Evolutionary conservation across 352 stramenopile genomes (phyloP).

Genomic region (Globisporangium spiculum): DNA sequence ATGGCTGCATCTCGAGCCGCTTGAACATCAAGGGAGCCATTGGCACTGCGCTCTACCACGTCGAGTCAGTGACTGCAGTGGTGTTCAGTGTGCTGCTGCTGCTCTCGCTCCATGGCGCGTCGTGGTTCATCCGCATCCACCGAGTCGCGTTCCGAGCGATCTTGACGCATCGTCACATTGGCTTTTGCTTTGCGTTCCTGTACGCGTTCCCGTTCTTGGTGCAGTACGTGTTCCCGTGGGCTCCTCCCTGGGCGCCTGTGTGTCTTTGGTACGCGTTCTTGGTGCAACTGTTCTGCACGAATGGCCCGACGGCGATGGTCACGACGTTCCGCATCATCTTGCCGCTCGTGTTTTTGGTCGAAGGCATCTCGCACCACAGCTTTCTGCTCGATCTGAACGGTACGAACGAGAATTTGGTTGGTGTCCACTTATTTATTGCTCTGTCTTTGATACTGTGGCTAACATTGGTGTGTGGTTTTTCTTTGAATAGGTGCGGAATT

Average conservation of each 20-base stretch:
- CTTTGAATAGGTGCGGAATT: conserved; percentile 61
- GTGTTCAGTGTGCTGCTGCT: conserved; percentile 68
- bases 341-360: conserved; percentile 81
- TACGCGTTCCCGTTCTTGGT: conserved; percentile 87
- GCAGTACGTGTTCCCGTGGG: conserved; percentile 87
- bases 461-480: background rate
- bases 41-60: conserved; percentile 38
- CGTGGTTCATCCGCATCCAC: conserved; percentile 80
- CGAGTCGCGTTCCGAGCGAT: conserved; percentile 80
- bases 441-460: background rate
- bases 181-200: conserved; percentile 85
- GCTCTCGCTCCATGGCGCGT: conserved; percentile 62
- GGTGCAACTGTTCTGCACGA: conserved; percentile 86
- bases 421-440: background rate
- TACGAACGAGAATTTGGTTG: conserved; percentile 19
- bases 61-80: conserved; percentile 65
- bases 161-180: conserved; percentile 81
- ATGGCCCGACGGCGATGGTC: conserved; percentile 79
- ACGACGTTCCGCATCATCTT: conserved; percentile 83
- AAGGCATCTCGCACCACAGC: conserved; percentile 87
- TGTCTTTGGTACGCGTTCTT: conserved; percentile 90
- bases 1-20: conserved; percentile 12
- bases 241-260: conserved; percentile 82
- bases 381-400: conserved; percentile 89
- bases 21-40: conserved; percentile 49